Conservation (phyloP, 768 basidiomycete species). For the Kwoniella europaea region DNA sequence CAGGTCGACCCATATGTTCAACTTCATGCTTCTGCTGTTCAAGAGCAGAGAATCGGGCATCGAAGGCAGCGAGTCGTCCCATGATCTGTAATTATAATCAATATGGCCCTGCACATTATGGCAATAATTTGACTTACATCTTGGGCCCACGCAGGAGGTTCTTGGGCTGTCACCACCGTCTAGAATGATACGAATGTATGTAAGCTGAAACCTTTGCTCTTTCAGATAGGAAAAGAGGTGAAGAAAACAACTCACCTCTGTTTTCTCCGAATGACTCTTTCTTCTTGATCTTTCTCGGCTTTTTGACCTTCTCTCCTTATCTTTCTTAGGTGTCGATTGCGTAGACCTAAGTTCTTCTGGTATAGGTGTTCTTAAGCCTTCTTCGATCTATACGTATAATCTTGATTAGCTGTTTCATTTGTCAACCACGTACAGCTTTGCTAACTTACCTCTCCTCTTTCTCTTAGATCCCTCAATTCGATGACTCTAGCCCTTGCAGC, state of each 20-base stretch:
- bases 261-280: constrained; percentile 15
- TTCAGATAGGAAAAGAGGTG: neutral
- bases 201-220: neutral
- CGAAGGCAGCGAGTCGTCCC: constrained; percentile 38
- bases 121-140: constrained; percentile 21
- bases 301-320: constrained; percentile 32
- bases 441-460: constrained; percentile 32
- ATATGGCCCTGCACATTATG: neutral
- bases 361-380: constrained; percentile 3
- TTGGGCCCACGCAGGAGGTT: constrained; percentile 40
- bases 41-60: constrained; percentile 36
- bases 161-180: constrained; percentile 6
- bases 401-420: neutral
- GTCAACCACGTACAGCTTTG: too few relatives aligned
- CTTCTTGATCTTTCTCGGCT: constrained; percentile 8
- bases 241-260: constrained; percentile 8
- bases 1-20: constrained; percentile 1
- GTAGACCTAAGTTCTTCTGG: constrained; percentile 2
- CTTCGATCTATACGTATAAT: neutral
- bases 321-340: constrained; percentile 14
- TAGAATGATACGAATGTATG: neutral
- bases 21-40: constrained; percentile 29
- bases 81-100: constrained; percentile 32
- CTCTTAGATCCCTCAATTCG: constrained; percentile 44
- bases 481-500: constrained; percentile 55